Evolutionary conservation across 495 filamentous ascomycete genomes (phyloP).

Genomic region (Tuber melanosporum): DNA sequence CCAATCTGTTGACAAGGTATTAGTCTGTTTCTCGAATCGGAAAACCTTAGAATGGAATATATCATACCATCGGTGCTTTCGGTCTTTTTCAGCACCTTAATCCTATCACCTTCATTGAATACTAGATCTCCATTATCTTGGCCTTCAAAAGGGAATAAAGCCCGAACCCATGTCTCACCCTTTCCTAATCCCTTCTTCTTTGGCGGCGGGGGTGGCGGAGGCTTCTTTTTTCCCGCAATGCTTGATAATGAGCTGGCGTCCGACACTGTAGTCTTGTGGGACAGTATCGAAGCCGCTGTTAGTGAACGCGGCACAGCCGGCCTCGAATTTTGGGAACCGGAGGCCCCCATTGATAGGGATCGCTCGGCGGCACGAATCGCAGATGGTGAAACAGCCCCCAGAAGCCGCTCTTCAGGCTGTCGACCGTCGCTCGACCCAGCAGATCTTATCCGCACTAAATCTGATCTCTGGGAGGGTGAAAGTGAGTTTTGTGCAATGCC

Average conservation of each 20-base stretch:
- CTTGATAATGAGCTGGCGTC: constrained; percentile 16
- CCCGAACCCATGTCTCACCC: constrained; percentile 63
- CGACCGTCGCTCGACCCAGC: neutral
- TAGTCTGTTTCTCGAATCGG: neutral
- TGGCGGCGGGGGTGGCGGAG: constrained; percentile 64
- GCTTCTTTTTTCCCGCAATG: constrained; percentile 55
- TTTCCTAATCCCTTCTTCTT: constrained; percentile 48
- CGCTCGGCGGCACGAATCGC: neutral
- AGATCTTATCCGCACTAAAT: constrained; percentile 2
- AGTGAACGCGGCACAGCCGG: constrained; percentile 14
- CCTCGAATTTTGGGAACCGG: constrained; percentile 5
- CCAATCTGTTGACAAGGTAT: constrained; percentile 58
- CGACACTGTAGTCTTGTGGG: constrained; percentile 39
- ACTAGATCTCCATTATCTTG: constrained; percentile 66
- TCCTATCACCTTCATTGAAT: constrained; percentile 78
- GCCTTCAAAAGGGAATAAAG: constrained; percentile 72
- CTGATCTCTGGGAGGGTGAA: neutral
- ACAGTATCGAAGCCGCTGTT: constrained; percentile 32
- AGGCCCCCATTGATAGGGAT: neutral
- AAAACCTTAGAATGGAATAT: neutral
- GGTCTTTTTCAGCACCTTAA: constrained; percentile 77
- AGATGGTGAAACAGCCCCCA: neutral
- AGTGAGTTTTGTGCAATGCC: constrained; percentile 13
- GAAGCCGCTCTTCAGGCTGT: neutral
- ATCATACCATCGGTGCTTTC: constrained; percentile 58